Percentiles rank a stretch among this genome's conserved stretches.
Evolutionary conservation across 306 rosid species (phyloP).

Genomic region (Ceratonia siliqua): DNA sequence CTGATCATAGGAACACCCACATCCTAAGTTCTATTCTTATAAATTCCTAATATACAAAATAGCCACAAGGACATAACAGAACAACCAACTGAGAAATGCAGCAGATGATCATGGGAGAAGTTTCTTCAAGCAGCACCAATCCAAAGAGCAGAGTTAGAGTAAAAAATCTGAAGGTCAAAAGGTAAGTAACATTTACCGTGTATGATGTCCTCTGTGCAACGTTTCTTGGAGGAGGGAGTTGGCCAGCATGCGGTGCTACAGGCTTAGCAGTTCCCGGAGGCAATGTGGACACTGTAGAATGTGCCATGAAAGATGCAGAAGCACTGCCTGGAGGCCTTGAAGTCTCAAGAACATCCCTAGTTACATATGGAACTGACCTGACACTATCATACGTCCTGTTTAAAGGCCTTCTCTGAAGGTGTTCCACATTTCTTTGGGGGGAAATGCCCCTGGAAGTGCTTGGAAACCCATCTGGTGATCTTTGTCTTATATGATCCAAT

Average conservation of each 20-base stretch:
- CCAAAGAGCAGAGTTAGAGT: constrained; percentile 10
- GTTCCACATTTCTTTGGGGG: constrained; percentile 50
- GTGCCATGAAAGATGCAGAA: constrained; percentile 53
- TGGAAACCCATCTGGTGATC: constrained; percentile 51
- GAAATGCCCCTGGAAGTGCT: constrained; percentile 51
- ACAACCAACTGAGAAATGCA: constrained; percentile 15
- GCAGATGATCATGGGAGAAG: constrained; percentile 11
- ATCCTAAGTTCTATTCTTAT: not conserved
- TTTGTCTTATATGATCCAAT: constrained; percentile 66
- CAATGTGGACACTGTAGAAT: constrained; percentile 47
- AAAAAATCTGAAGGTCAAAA: constrained; percentile 5
- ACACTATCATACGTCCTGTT: constrained; percentile 59
- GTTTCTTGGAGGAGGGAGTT: constrained; percentile 58
- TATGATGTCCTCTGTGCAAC: constrained; percentile 59
- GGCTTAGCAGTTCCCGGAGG: constrained; percentile 71
- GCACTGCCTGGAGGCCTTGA: constrained; percentile 57
- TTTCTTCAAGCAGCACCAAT: constrained; percentile 28
- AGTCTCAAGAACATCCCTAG: constrained; percentile 60
- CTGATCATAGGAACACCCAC: not conserved
- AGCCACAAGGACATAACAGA: constrained; percentile 15
- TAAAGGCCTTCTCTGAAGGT: constrained; percentile 59
- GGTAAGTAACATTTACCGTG: constrained; percentile 50
- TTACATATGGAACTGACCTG: constrained; percentile 55
- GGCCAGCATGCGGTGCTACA: constrained; percentile 52
- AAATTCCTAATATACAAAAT: not conserved